Conservation (phyloP, 1,284 basidiomycete species). For the Schizophyllum commune region DNA sequence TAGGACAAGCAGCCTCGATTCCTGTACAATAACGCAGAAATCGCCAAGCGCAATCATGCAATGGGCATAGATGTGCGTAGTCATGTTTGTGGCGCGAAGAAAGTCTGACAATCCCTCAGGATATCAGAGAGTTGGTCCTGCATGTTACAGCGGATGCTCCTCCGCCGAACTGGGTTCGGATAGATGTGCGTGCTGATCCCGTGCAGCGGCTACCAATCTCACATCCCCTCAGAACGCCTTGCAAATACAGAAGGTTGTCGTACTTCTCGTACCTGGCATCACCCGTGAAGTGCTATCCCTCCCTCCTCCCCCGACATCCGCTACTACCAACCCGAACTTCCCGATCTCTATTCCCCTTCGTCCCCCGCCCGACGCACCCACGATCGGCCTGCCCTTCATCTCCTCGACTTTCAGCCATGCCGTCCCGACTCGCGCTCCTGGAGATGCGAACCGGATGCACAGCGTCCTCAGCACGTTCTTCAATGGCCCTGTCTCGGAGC, state of each 20-base stretch:
- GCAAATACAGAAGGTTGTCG: conserved; percentile 69
- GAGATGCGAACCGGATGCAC: conserved; percentile 77
- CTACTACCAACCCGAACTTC: conserved; percentile 59
- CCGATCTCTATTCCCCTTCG: conserved; percentile 55
- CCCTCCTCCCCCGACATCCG: conserved; percentile 53
- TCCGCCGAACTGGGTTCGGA: conserved; percentile 74
- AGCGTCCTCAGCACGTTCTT: conserved; percentile 81
- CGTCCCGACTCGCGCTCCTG: conserved; percentile 84
- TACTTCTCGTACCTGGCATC: conserved; percentile 76
- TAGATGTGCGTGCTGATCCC: conserved; percentile 49
- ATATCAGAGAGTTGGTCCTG: conserved; percentile 77
- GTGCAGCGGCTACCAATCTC: conserved; percentile 3
- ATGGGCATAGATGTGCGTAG: conserved; percentile 68
- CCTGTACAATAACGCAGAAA: conserved; percentile 72
- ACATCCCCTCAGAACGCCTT: conserved; percentile 49
- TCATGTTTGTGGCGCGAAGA: conserved; percentile 3
- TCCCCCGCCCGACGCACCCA: conserved; percentile 22
- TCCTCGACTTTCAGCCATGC: conserved; percentile 83
- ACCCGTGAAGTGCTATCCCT: conserved; percentile 64
- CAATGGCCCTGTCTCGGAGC: conserved; percentile 67
- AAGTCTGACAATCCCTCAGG: conserved; percentile 35
- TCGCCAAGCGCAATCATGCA: conserved; percentile 60
- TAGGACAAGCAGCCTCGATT: conserved; percentile 65
- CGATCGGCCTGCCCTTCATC: conserved; percentile 58
- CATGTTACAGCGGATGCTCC: conserved; percentile 78